These are phyloP conservation scores for Ichthyophonus hoferi DNA, from an alignment of 208 protist genomes.

Conservation along the genomic window DNA sequence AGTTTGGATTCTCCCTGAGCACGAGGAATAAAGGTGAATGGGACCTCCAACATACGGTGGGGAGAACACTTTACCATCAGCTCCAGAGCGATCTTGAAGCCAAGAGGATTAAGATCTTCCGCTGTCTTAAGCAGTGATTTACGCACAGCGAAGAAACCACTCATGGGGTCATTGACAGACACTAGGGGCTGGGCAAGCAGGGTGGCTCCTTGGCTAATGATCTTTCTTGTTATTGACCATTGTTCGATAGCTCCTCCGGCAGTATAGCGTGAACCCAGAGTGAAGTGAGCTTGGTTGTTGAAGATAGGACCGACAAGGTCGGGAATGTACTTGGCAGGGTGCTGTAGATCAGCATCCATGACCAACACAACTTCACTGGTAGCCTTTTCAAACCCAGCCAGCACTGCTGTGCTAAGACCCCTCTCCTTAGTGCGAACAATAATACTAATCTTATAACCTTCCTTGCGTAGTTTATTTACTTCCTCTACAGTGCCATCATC, in stretches of 20 bases:
- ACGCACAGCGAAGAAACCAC: slow-evolving; percentile 49
- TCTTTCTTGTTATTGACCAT: slow-evolving; percentile 38
- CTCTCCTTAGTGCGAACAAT: slow-evolving; percentile 39
- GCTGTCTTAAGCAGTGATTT: slow-evolving; percentile 6
- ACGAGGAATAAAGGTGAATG: slow-evolving; percentile 39
- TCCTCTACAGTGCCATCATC: background rate
- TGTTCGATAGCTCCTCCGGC: slow-evolving; percentile 32
- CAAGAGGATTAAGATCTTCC: slow-evolving; percentile 36
- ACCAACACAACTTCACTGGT: slow-evolving; percentile 36
- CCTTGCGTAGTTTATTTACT: background rate
- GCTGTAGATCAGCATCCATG: slow-evolving; percentile 57
- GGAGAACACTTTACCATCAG: slow-evolving; percentile 44
- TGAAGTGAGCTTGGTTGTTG: slow-evolving; percentile 32
- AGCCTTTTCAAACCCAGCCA: slow-evolving; percentile 45
- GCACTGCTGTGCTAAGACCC: slow-evolving; percentile 41
- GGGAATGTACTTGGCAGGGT: slow-evolving; percentile 49
- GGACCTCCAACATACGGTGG: slow-evolving; percentile 28
- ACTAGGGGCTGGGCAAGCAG: slow-evolving; percentile 43
- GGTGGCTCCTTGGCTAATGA: slow-evolving; percentile 47
- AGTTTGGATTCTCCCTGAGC: slow-evolving; percentile 46
- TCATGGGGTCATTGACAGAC: slow-evolving; percentile 52
- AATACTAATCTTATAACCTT: slow-evolving; percentile 36
- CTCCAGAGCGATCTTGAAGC: slow-evolving; percentile 56
- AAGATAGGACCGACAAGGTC: slow-evolving; percentile 30
- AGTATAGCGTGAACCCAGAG: slow-evolving; percentile 42